phyloP scores from a whole-genome alignment of 805 yeast species.

The Dipodascus geniculatus region DNA sequence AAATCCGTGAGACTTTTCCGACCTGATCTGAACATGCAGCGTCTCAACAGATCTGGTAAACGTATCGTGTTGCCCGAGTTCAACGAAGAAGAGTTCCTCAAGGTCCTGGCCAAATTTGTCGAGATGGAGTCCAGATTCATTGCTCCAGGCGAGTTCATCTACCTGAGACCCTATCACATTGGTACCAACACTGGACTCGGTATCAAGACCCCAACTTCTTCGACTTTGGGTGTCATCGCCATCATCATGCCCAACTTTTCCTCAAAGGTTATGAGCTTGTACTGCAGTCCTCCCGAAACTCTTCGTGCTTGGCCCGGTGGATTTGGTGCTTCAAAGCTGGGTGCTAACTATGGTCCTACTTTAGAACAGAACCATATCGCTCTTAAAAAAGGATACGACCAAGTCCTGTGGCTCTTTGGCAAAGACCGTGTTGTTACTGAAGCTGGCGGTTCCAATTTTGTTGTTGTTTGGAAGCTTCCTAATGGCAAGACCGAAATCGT shows the following conservation, averaged over 20 bases:
- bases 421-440: conserved; percentile 41
- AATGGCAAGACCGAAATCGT: conserved; percentile 35
- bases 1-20: conserved; percentile 26
- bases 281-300: conserved; percentile 35
- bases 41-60: conserved; percentile 38
- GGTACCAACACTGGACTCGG: conserved; percentile 39
- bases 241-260: conserved; percentile 1
- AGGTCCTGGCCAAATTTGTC: conserved; percentile 33
- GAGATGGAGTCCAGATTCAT: conserved; percentile 34
- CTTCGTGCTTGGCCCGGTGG: conserved; percentile 52
- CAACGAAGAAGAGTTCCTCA: conserved; percentile 34
- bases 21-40: conserved; percentile 36
- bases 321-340: conserved; percentile 40
- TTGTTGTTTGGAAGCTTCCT: conserved; percentile 31
- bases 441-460: conserved; percentile 44
- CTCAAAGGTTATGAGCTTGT: conserved; percentile 38
- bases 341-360: conserved; percentile 47
- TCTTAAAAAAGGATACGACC: conserved; percentile 36
- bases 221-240: background rate
- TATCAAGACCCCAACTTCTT: conserved; percentile 30
- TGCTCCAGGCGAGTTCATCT: conserved; percentile 31
- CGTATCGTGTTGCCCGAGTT: conserved; percentile 38
- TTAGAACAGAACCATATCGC: conserved; percentile 36
- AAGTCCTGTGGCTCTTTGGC: conserved; percentile 43
- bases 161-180: conserved; percentile 40